phyloP scores from a whole-genome alignment of 257 asterid species.

The Thymus quinquecostatus region DNA sequence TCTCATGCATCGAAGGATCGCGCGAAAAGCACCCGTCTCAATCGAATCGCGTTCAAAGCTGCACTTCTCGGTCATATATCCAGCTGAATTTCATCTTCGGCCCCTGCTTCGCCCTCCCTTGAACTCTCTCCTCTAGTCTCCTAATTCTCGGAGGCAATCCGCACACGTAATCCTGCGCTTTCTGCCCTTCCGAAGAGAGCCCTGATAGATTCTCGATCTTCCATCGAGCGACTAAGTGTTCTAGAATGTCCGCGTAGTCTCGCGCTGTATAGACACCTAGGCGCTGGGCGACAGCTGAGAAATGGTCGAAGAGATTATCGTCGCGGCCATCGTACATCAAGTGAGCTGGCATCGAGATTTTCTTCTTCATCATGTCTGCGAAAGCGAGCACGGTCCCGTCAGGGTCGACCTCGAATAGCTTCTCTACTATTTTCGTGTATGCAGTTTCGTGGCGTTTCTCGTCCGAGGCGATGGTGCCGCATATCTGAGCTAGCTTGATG shows the following conservation, averaged over 20 bases:
- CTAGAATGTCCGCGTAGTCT: constrained; percentile 79
- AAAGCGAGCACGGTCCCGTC: constrained; percentile 69
- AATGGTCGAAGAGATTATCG: constrained; percentile 63
- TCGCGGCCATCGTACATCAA: constrained; percentile 83
- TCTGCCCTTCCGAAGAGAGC: constrained; percentile 60
- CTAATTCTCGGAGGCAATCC: constrained; percentile 71
- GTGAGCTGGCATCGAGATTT: constrained; percentile 87
- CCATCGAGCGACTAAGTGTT: constrained; percentile 73
- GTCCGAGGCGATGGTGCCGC: constrained; percentile 77
- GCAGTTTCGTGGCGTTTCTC: constrained; percentile 90
- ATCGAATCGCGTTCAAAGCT: constrained; percentile 42
- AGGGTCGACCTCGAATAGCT: constrained; percentile 78
- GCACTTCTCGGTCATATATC: constrained; percentile 71
- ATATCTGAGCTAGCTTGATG: constrained; percentile 71
- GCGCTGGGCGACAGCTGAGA: constrained; percentile 74
- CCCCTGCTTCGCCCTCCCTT: constrained; percentile 55
- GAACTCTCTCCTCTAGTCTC: constrained; percentile 71
- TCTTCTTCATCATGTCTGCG: constrained; percentile 87
- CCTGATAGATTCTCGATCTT: constrained; percentile 61
- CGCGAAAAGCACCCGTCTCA: not conserved
- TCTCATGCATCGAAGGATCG: not conserved
- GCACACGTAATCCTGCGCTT: constrained; percentile 76
- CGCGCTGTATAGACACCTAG: constrained; percentile 72
- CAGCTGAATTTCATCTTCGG: constrained; percentile 63
- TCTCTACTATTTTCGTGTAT: constrained; percentile 78